Conservation (phyloP, 1,139 yeast species). For the Candida sanyaensis region DNA sequence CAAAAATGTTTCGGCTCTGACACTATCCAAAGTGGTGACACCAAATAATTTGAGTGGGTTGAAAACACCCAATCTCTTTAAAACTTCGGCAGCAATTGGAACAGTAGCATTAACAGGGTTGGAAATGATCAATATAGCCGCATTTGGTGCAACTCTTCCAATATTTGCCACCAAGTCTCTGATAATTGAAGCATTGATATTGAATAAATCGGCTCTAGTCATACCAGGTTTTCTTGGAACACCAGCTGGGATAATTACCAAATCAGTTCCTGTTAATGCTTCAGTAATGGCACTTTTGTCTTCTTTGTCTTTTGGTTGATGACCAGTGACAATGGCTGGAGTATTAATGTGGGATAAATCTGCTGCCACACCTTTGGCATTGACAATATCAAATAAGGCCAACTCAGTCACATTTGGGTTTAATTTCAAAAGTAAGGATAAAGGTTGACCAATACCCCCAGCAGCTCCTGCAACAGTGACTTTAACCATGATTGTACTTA, state of each 20-base stretch:
- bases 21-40: constrained; percentile 70
- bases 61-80: constrained; percentile 61
- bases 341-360: constrained; percentile 74
- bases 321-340: constrained; percentile 55
- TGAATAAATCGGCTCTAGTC: constrained; percentile 77
- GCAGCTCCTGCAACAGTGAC: constrained; percentile 80
- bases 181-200: constrained; percentile 70
- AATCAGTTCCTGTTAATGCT: constrained; percentile 56
- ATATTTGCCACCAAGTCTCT: constrained; percentile 59
- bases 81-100: constrained; percentile 72
- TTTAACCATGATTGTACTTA: constrained; percentile 46
- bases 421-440: constrained; percentile 63
- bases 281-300: constrained; percentile 49
- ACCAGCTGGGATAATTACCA: constrained; percentile 80
- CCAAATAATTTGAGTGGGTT: constrained; percentile 69
- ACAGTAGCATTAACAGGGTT: constrained; percentile 79
- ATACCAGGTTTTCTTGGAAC: constrained; percentile 80
- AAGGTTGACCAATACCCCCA: constrained; percentile 81
- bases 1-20: constrained; percentile 68
- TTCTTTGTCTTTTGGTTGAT: constrained; percentile 51
- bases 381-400: constrained; percentile 65
- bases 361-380: constrained; percentile 72
- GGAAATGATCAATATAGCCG: constrained; percentile 66
- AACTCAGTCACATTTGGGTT: constrained; percentile 56
- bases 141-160: constrained; percentile 61